Base-by-base conservation (phyloP, 1,139 yeast species). In the Casaregolazyma suthepensis region DNA sequence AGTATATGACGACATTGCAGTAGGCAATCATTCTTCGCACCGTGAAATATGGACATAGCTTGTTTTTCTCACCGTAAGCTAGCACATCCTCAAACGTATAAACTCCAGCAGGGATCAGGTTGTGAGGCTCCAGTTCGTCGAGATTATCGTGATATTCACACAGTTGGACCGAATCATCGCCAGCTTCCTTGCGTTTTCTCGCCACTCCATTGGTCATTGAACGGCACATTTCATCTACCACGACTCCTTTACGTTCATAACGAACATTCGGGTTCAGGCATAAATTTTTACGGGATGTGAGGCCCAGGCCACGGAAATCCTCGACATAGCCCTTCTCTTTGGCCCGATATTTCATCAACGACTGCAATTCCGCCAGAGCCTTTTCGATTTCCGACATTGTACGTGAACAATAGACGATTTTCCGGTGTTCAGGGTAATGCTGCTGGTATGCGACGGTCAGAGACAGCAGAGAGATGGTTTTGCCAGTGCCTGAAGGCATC, bases 401-500 rank as follows among this genome's bases (percentile, higher is more conserved):
- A 78, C 99, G 98, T 5, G 99, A 93, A 71, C 99, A 93, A 71
- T 93, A 93, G 5, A 93, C 88, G 61, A 93, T 83, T 74, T 93
- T 93, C 46, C 99, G 75, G 63, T 89, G 96, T 65, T 93, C 97
- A 5, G 97, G 96, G 68, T 90, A 90, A 70, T 82, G 87, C 87
- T 88, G 83, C 67, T 93, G 99, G 69, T 93, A 94, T 9, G 99
- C 96, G 50, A 93, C 89, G 0, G 98, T 89, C 45, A 93, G 72
- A 0, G 98, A 89, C 45, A 93, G 75, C 66, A 93, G 76, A 1
- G 98, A 90, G 3, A 93, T 87, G 43, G 99, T 93, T 68, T 93
- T 93, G 45, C 99, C 99, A 3, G 99, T 93, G 1, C 99, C 99
- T n/a, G 99, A 93, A 63, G 99, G 99, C 99, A 93, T 93, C 73